Conservation (phyloP, 2,329 filamentous ascomycete species). For the Hymenoscyphus fraxineus region DNA sequence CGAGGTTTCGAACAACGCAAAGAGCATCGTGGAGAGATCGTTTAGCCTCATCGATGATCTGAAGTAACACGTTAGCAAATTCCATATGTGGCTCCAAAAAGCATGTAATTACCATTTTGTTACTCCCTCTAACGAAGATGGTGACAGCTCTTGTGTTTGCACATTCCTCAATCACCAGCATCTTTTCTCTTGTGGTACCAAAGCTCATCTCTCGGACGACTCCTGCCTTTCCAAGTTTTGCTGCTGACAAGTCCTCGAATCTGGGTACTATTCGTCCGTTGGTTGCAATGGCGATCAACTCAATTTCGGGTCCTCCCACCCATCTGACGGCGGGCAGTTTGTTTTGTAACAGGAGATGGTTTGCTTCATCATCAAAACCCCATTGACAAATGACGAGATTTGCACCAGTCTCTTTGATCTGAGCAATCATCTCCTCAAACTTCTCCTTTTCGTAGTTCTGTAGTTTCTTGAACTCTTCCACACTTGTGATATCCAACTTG, state of each 20-base stretch:
- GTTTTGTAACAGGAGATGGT: conserved; percentile 95
- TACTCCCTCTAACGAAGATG: conserved; percentile 92
- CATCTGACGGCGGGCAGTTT: conserved; percentile 92
- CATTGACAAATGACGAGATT: conserved; percentile 99
- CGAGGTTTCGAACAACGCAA: conserved; percentile 94
- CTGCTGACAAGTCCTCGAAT: conserved; percentile 87
- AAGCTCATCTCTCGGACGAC: conserved; percentile 93
- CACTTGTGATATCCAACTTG: conserved; percentile 93
- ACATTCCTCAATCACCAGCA: conserved; percentile 98
- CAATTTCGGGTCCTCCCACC: conserved; percentile 97
- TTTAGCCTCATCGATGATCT: conserved; percentile 99
- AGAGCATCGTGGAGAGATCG: conserved; percentile 95
- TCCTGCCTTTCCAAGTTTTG: conserved; percentile 88
- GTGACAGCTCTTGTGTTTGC: conserved; percentile 97
- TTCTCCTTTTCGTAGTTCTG: conserved; percentile 95
- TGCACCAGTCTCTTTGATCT: conserved; percentile 95
- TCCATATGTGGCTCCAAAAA: conserved; percentile 7
- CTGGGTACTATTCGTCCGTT: conserved; percentile 96
- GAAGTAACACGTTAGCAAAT: conserved; percentile 26
- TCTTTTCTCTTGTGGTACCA: conserved; percentile 97
- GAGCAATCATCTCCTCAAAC: conserved; percentile 97
- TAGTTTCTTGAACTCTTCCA: conserved; percentile 97
- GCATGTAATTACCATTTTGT: conserved; percentile 80
- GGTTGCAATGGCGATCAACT: conserved; percentile 96
- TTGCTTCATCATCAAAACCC: conserved; percentile 99